Base-by-base conservation (phyloP, 225 moss, liverwort and hornwort species). In the Polytrichum formosum region DNA sequence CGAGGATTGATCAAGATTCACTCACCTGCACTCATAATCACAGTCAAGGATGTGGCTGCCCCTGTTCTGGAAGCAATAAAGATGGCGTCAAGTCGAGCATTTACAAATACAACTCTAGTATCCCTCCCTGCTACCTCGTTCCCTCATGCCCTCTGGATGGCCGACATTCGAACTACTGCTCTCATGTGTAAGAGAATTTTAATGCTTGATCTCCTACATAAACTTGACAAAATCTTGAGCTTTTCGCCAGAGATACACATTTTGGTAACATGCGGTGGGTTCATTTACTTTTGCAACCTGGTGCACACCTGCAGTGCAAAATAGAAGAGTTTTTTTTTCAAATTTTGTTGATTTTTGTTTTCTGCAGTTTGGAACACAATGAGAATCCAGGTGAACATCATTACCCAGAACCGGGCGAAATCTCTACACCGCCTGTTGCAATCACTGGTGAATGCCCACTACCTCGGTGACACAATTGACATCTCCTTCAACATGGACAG, bases 401-500 rank as follows among this genome's bases (percentile, higher is more conserved):
- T 98, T 72, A 98, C 97, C 18, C 97, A 98, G 70, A 84, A 76
- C 19, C 86, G 97, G n/a, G 75, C 92, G 19, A 20, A 5, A 6
- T 98, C 97, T 53, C 84, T 98, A 18, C 53, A 30, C 28, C 85
- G 97, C 55, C 74, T 97, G 66, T 72, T 97, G 74, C 63, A 87
- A 53, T 98, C 97, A 9, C 78, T 98, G 5, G 71, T 22, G 20
- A 76, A 68, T 60, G 88, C 97, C 23, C 81, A 94, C 79, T 98
- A 94, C 74, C 64, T 98, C 8, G 97, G 97, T 37, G 97, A 98
- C 80, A 72, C 46, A 30, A 90, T 98, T 59, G 75, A 83, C 31
- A 83, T 98, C 71, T 85, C 90, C 16, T 94, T 98, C 82, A 98
- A 90, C 74, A 88, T 98, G 92, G 94, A 98, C 88, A 92, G 90